Base-by-base conservation (phyloP, 108 stramenopile species). In the Conticribra guillardii region DNA sequence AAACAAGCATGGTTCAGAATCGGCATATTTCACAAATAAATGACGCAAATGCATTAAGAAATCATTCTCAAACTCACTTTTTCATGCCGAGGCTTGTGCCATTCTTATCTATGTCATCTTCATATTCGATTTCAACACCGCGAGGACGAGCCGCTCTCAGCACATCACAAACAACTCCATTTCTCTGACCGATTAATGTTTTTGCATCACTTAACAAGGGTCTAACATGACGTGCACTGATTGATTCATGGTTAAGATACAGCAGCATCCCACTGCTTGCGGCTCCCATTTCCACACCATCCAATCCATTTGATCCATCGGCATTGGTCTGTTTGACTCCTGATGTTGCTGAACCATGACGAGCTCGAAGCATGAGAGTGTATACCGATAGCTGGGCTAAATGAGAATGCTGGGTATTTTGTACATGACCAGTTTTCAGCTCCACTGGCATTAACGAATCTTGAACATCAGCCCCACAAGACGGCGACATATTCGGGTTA, bases 301-400 rank as follows among this genome's bases (percentile, higher is more conserved):
- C 29, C 3, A 17, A 11, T n/a, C 34, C 37, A 24, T 24, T 37
- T 46, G 0, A 54, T 27, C 8, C 24, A 23, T 16, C 54, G 5
- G 26, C 34, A 66, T 33, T 41, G 24, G 7, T 54, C 0, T n/a
- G 27, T 17, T 29, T 26, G 11, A 5, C 11, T 9, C 37, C 37
- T 41, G 8, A 11, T 11, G 32, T 62, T 0, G 76, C 64, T 55
- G 82, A 73, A 23, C 92, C 92, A 46, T 89, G 84, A 8, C 84
- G 81, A 23, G 83, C 61, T 51, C 82, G 80, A 28, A 91, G 82
- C 89, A 94, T 88, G 29, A 96, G 58, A 0, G 89, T 90, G 64
- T 96, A 96, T 26, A 93, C 80, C 22, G 85, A 74, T 37, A 96
- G 80, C 76, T 96, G 96, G 0, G 88, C 96, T 67, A 91, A 78